Evolutionary conservation across 352 stramenopile genomes (phyloP).

Genomic region (Globisporangium spinosum): DNA sequence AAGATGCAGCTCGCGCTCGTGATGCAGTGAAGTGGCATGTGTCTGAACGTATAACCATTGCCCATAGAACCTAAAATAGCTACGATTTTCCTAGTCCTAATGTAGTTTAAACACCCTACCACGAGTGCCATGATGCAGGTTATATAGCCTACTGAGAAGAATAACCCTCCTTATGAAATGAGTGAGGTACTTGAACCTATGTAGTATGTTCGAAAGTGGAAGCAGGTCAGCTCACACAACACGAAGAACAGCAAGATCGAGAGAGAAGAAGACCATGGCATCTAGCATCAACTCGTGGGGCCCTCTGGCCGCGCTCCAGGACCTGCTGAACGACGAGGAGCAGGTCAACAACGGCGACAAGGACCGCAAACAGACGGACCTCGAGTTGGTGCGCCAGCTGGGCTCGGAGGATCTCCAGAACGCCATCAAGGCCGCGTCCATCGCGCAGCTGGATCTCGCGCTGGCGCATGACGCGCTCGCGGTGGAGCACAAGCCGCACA

Average conservation of each 20-base stretch:
- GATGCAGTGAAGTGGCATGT: constrained; percentile 46
- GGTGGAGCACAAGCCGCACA: constrained; percentile 47
- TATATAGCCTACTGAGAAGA: too few species aligned
- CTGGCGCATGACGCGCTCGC: constrained; percentile 48
- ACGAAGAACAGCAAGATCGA: not conserved
- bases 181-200: too few species aligned
- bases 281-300: constrained; percentile 29
- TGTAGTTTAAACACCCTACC: too few species aligned
- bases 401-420: constrained; percentile 37
- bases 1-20: constrained; percentile 78
- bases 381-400: constrained; percentile 38
- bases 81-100: too few species aligned
- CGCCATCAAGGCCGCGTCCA: constrained; percentile 44
- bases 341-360: constrained; percentile 29
- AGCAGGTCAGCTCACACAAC: not conserved
- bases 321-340: constrained; percentile 37
- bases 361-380: constrained; percentile 50
- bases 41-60: not conserved
- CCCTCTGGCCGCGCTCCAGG: constrained; percentile 45
- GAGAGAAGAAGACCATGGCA: not conserved
- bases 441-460: constrained; percentile 57
- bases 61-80: too few species aligned
- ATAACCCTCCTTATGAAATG: too few species aligned
- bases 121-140: too few species aligned
- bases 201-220: too few species aligned